Evolutionary conservation across 2,329 filamentous ascomycete genomes (phyloP), one percentile per base, ranked within the genome.

Genomic region (Didymella glomerata): DNA sequence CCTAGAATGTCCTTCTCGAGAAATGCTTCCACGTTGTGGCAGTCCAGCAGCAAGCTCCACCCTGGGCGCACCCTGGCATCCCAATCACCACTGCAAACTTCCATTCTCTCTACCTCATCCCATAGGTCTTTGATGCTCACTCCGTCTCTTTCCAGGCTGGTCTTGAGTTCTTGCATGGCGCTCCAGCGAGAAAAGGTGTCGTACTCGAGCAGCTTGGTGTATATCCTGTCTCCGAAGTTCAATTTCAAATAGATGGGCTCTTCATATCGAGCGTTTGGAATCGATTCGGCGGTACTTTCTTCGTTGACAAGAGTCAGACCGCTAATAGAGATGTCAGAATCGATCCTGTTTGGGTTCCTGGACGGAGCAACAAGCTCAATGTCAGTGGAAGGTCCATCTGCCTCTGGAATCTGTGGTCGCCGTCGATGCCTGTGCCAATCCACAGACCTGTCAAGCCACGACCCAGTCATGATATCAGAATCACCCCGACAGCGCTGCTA

Each of bases 131-230:
- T 79, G 92, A 86, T 73, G 84, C 97, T 68, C 92, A 97, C 84
- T 77, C 97, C 69, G 92, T 97, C 82, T 87, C 96, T 68, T 92
- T 96, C 81, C 91, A 94, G 78, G 91, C 96, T 86, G 92, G 92
- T 53, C 91, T 97, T 85, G 92, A 97, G 85, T 87, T 96, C 64
- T 24, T 45, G 25, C 2, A 67, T 41, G 10, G 57, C 50, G 3
- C 48, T 38, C 66, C 64, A 66, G n/a, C 41, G 34, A 18, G 56
- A 49, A 25, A 63, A 65, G 13, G 51, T 60, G 9, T 16, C 36
- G 38, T 64, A 67, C 4, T 61, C 54, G 9, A 68, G 55, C 13
- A 32, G 22, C 34, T 64, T 65, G 18, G 30, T 40, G 45, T 47
- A 55, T 1, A 24, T 53, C 14, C 10, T 20, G 11, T 61, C 54